Base-by-base conservation (phyloP, 73 alveolate genomes). In the Effrenium voratum region DNA sequence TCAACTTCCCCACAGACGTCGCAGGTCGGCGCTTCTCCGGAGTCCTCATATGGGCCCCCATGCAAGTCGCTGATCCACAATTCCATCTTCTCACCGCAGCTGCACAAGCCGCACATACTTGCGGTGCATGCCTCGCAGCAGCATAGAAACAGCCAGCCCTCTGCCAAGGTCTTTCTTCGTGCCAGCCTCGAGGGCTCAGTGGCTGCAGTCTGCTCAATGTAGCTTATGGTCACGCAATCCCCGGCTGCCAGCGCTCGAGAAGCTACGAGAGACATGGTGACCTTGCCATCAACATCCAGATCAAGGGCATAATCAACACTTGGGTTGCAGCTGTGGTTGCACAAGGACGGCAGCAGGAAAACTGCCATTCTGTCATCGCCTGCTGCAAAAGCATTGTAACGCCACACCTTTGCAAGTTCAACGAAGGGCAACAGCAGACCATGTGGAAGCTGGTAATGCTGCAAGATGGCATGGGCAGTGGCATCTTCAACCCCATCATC, bases 41-140 rank as follows among this genome's bases (percentile, higher is more conserved):
- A 8, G 40, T 87, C 95, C 44, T 87, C 95, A 47, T 87, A 87
- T 15, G 95, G 95, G 2, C 95, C 95, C 28, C 95, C 95, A 43
- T 87, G 95, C 40, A 87, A 10, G 68, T 87, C 76, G 50, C 95
- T 87, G 40, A 87, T 87, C 95, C 95, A 87, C 38, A 87, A 16
- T 15, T 70, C 43, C 95, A 87, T 44, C 36, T 26, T 72, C 28
- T 66, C 38, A 15, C 52, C 63, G 49, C 95, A 87, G 63, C 83
- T 38, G 59, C 0, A 6, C 45, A 75, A 83, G 16, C 30, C 10
- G 41, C 40, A 44, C 24, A 82, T 81, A 10, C 34, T 76, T 57
- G 36, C 46, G 26, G 45, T 6, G 10, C 92, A 45, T 3, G 34
- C 50, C 72, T 34, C 24, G 50, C 95, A 87, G 70, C 68, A 22